These are phyloP conservation scores for Aureobasidium uvarum DNA, from an alignment of 2,329 filamentous ascomycete species.

Conservation along the genomic window DNA sequence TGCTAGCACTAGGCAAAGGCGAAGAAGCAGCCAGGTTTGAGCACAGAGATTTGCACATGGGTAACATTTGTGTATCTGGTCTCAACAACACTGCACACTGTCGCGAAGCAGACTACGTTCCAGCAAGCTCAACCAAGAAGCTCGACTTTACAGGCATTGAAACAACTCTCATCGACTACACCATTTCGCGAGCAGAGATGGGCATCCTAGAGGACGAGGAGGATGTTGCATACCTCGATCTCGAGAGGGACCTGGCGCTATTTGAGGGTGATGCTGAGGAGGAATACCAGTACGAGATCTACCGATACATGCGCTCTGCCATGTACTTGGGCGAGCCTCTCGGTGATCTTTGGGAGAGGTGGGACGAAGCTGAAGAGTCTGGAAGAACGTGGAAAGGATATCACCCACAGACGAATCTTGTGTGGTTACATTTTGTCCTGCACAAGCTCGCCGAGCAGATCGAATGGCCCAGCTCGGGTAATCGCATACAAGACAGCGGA, in stretches of 20 bases:
- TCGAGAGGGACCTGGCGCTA: conserved; percentile 45
- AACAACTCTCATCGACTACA: conserved; percentile 67
- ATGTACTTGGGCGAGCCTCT: conserved; percentile 45
- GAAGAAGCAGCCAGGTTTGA: conserved; percentile 62
- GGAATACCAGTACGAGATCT: conserved; percentile 58
- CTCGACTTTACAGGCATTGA: conserved; percentile 57
- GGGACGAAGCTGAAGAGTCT: conserved; percentile 30
- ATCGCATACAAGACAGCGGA: conserved; percentile 3
- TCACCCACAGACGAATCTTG: conserved; percentile 60
- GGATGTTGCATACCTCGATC: conserved; percentile 48
- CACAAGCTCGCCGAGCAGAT: conserved; percentile 52
- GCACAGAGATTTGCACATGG: conserved; percentile 64
- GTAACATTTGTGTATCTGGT: conserved; percentile 60
- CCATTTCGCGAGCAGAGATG: conserved; percentile 61
- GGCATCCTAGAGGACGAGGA: conserved; percentile 28
- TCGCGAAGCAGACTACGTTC: conserved; percentile 30
- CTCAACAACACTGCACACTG: conserved; percentile 30
- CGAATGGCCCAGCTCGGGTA: conserved; percentile 26
- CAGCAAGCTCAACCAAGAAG: conserved; percentile 36
- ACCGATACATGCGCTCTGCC: conserved; percentile 52
- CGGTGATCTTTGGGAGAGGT: conserved; percentile 39
- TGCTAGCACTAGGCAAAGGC: conserved; percentile 59
- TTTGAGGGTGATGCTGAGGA: conserved; percentile 49
- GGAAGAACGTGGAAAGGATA: conserved; percentile 52
- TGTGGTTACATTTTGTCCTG: conserved; percentile 63